phyloP scores from a whole-genome alignment of 495 filamentous ascomycete genomes.

The Platismatia glauca region DNA sequence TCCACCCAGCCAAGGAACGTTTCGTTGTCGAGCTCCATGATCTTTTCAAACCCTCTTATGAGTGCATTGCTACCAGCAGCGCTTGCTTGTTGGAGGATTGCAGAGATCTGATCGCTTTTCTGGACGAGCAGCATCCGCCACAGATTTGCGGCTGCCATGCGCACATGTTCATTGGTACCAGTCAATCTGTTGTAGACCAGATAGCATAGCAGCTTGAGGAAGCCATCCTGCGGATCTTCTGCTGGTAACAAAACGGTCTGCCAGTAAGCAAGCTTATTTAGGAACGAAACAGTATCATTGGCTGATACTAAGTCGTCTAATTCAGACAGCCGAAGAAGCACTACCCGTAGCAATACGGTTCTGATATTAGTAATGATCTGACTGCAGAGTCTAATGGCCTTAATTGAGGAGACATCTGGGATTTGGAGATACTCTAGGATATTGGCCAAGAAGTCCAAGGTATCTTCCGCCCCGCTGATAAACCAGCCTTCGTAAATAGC shows the following conservation, averaged over 20 bases:
- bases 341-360: slow-evolving; percentile 62
- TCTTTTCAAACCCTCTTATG: slow-evolving; percentile 68
- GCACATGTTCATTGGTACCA: slow-evolving; percentile 51
- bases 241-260: slow-evolving; percentile 79
- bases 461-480: slow-evolving; percentile 67
- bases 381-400: slow-evolving; percentile 81
- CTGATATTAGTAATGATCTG: slow-evolving; percentile 67
- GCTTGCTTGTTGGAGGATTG: slow-evolving; percentile 60
- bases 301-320: slow-evolving; percentile 56
- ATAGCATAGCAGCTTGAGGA: slow-evolving; percentile 78
- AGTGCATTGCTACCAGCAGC: slow-evolving; percentile 59
- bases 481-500: slow-evolving; percentile 96
- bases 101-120: slow-evolving; percentile 73
- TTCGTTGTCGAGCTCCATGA: slow-evolving; percentile 78
- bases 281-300: slow-evolving; percentile 51
- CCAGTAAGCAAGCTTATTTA: slow-evolving; percentile 88
- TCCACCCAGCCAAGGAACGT: slow-evolving; percentile 85
- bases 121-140: slow-evolving; percentile 90
- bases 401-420: slow-evolving; percentile 68
- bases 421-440: slow-evolving; percentile 82
- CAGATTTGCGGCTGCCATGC: slow-evolving; percentile 69
- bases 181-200: slow-evolving; percentile 79
- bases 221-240: slow-evolving; percentile 62
- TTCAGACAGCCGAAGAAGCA: slow-evolving; percentile 75
- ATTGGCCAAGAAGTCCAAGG: slow-evolving; percentile 79